Conservation (phyloP, 148 eudicot genomes). For the Simmondsia chinensis region DNA sequence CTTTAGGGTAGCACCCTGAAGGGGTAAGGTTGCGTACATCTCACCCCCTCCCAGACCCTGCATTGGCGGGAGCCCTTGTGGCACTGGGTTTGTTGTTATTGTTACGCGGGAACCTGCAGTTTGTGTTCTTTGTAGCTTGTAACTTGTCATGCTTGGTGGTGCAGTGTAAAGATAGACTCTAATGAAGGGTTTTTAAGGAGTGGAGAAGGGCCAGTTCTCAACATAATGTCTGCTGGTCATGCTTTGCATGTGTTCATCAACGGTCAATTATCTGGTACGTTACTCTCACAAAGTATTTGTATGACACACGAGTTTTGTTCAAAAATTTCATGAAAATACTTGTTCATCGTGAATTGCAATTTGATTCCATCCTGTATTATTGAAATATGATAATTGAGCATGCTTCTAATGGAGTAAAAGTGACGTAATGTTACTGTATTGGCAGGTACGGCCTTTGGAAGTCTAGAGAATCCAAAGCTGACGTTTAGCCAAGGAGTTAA, state of each 20-base stretch:
- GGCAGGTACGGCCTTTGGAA: slow-evolving; percentile 81
- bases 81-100: too few species aligned
- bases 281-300: too few species aligned
- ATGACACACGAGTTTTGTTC: too few species aligned
- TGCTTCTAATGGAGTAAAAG: neutral
- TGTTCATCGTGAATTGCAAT: too few species aligned
- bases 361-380: neutral
- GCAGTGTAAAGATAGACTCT: slow-evolving; percentile 55
- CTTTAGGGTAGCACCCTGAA: too few species aligned
- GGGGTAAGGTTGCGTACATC: too few species aligned
- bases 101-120: neutral
- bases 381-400: neutral
- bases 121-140: slow-evolving; percentile 4
- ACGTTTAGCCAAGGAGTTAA: slow-evolving; percentile 63
- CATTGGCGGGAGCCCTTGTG: too few species aligned
- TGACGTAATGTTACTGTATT: slow-evolving; percentile 1
- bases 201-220: slow-evolving; percentile 67
- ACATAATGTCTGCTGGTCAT: slow-evolving; percentile 85
- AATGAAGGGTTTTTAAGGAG: slow-evolving; percentile 55
- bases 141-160: neutral
- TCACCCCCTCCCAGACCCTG: too few species aligned
- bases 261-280: slow-evolving; percentile 69
- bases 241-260: slow-evolving; percentile 90
- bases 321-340: too few species aligned
- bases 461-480: slow-evolving; percentile 66